Conservation (phyloP, 163 green algal species). For the Scenedesmus sp. region DNA sequence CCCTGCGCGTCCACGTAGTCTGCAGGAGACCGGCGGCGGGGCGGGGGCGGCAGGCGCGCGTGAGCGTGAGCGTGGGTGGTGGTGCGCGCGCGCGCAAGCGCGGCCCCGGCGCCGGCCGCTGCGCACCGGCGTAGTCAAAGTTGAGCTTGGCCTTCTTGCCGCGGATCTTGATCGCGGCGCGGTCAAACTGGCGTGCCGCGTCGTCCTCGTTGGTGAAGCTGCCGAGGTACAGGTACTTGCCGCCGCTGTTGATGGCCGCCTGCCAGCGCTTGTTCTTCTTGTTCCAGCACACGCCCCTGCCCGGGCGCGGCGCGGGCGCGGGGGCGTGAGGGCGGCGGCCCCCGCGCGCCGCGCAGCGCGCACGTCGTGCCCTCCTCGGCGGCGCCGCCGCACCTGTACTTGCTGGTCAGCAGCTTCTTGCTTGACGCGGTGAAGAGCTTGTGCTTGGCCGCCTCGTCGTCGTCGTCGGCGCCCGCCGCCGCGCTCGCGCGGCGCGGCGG, state of each 20-base stretch:
- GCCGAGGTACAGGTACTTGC: slow-evolving; percentile 65
- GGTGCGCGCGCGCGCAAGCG: no score
- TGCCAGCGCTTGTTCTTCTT: slow-evolving; percentile 64
- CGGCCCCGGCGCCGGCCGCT: no score
- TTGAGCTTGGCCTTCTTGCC: slow-evolving; percentile 63
- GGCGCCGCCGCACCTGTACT: slow-evolving; percentile 7
- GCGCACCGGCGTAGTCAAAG: slow-evolving; percentile 47
- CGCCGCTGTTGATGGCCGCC: slow-evolving; percentile 59
- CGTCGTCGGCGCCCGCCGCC: neutral
- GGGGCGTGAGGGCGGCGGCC: neutral
- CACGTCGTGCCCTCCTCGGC: neutral
- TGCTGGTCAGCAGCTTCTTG: slow-evolving; percentile 11
- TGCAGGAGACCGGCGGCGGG: neutral
- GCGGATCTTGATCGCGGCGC: slow-evolving; percentile 62
- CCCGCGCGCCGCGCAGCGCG: neutral
- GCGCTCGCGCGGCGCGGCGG: no score
- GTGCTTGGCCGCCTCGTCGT: no score
- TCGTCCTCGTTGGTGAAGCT: slow-evolving; percentile 60
- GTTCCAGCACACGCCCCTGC: slow-evolving; percentile 50
- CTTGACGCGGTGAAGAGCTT: slow-evolving; percentile 19
- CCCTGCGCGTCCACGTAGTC: slow-evolving; percentile 59
- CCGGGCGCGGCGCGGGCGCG: neutral
- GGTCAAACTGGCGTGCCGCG: slow-evolving; percentile 61
- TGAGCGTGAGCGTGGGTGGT: no score
- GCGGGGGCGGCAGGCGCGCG: neutral